Evolutionary conservation across 352 stramenopile species (phyloP).

Genomic region (Nothophytophthora sp.): DNA sequence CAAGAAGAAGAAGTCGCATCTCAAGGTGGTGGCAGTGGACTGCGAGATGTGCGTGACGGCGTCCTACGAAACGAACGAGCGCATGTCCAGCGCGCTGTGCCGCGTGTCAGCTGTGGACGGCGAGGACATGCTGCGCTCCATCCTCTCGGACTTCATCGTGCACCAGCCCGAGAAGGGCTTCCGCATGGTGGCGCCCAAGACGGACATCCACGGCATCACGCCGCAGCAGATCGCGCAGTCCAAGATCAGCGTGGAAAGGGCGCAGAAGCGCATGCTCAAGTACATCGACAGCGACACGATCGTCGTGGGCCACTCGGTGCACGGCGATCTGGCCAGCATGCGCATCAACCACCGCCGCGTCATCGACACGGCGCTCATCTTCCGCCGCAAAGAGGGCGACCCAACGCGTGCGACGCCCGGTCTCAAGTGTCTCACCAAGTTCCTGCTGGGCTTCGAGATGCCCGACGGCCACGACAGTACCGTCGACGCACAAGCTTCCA

Average conservation of each 20-base stretch:
- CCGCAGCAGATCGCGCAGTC: constrained; percentile 63
- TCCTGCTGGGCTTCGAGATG: constrained; percentile 84
- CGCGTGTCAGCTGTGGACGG: constrained; percentile 84
- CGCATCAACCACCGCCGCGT: constrained; percentile 76
- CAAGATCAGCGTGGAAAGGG: constrained; percentile 75
- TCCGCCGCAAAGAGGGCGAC: constrained; percentile 51
- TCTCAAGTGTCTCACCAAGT: constrained; percentile 78
- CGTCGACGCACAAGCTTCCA: constrained; percentile 84
- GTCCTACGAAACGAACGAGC: constrained; percentile 18
- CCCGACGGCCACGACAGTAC: constrained; percentile 84
- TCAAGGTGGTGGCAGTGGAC: constrained; percentile 80
- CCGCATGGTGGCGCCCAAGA: constrained; percentile 75
- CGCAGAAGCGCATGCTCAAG: constrained; percentile 86
- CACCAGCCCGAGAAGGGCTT: constrained; percentile 71
- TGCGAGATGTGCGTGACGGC: constrained; percentile 88
- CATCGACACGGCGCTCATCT: constrained; percentile 87
- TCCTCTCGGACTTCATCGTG: constrained; percentile 82
- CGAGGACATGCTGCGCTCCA: constrained; percentile 69
- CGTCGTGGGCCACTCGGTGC: constrained; percentile 80
- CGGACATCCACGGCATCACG: constrained; percentile 85
- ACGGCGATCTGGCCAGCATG: constrained; percentile 73
- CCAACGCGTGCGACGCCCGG: constrained; percentile 48
- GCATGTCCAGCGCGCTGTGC: constrained; percentile 64
- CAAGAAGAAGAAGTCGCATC: constrained; percentile 61
- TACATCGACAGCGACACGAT: constrained; percentile 84